Evolutionary conservation across 306 rosid genomes (phyloP).

Genomic region (Myrica gale): DNA sequence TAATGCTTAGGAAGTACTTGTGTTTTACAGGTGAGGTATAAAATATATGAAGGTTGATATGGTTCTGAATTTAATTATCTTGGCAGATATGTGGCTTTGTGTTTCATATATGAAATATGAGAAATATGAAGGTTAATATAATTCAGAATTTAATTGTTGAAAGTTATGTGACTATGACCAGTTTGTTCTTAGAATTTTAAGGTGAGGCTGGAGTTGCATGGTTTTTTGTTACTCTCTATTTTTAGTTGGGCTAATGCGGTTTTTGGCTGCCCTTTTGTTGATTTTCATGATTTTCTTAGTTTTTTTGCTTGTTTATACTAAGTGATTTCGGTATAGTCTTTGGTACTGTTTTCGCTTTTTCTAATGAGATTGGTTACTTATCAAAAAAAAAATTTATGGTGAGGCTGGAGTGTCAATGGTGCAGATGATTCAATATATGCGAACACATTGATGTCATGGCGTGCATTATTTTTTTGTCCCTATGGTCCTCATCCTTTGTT

Average conservation of each 20-base stretch:
- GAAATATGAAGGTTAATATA: not conserved
- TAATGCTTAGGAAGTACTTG: not conserved
- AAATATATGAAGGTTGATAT: not conserved
- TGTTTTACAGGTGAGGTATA: not conserved
- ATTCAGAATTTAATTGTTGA: not conserved
- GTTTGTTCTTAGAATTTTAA: not conserved
- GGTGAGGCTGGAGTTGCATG: conserved; percentile 2
- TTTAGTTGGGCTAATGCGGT: too few relatives aligned
- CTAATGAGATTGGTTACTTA: too few relatives aligned
- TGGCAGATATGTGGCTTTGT: not conserved
- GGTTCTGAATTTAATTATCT: not conserved
- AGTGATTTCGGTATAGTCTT: too few relatives aligned
- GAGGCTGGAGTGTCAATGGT: not conserved
- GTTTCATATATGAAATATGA: not conserved
- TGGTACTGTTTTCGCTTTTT: too few relatives aligned
- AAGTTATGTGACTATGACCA: not conserved
- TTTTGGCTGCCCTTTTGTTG: too few relatives aligned
- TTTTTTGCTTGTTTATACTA: too few relatives aligned
- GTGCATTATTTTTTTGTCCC: not conserved
- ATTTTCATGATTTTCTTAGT: too few relatives aligned
- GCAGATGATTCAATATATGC: not conserved
- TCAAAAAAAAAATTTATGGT: too few relatives aligned
- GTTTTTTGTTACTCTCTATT: too few relatives aligned
- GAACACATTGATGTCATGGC: not conserved
- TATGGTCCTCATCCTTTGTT: conserved; percentile 26